Evolutionary conservation across 805 yeast species (phyloP).

Genomic region (Monosporozyma servazzii): DNA sequence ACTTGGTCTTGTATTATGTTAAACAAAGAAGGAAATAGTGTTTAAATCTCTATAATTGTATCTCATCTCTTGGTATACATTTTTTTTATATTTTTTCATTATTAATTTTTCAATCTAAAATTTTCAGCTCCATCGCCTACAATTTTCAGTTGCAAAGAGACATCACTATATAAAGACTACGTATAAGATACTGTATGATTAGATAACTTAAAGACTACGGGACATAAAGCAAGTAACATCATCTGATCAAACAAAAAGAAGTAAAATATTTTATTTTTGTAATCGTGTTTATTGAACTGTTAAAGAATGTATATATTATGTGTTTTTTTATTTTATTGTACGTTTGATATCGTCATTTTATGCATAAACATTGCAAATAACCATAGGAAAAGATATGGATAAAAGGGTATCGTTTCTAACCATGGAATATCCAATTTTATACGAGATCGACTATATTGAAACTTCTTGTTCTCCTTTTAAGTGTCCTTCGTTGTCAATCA

Average conservation of each 20-base stretch:
- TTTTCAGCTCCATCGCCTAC: constrained; percentile 4
- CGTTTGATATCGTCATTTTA: background rate
- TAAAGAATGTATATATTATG: constrained; percentile 1
- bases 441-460: background rate
- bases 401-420: background rate
- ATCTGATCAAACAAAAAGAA: too few species aligned
- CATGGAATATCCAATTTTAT: background rate
- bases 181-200: too few species aligned
- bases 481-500: constrained; percentile 6
- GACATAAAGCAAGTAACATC: too few species aligned
- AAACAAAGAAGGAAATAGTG: background rate
- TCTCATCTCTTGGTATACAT: background rate
- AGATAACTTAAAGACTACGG: too few species aligned
- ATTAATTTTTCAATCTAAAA: background rate
- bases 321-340: background rate
- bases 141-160: background rate
- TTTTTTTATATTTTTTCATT: background rate
- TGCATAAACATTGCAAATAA: background rate
- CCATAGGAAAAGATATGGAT: background rate
- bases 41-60: background rate
- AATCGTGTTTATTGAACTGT: background rate
- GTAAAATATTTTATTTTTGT: background rate
- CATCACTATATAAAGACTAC: too few species aligned
- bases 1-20: background rate
- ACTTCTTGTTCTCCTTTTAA: background rate